Evolutionary conservation across 176 grass and related monocot genomes (phyloP).

Genomic region (Sorghum bicolor): Sorghum_bicolor_NCBIv3 NC_012872.2:66610001-66610500

Average conservation of each 20-base stretch:
- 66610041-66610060: background rate
- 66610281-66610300: slow-evolving; percentile 79
- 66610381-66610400: background rate
- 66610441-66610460: background rate
- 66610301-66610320: slow-evolving; percentile 12
- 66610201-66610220: slow-evolving; percentile 46
- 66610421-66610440: background rate
- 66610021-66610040: slow-evolving; percentile 27
- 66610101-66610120: slow-evolving; percentile 22
- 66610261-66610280: slow-evolving; percentile 91
- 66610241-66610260: slow-evolving; percentile 78
- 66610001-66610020: slow-evolving; percentile 3
- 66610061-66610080: background rate
- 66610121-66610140: background rate
- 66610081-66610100: background rate
- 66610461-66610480: background rate
- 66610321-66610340: background rate
- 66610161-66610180: slow-evolving; percentile 21
- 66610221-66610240: slow-evolving; percentile 65
- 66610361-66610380: background rate
- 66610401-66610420: background rate
- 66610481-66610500: background rate
- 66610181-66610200: slow-evolving; percentile 37
- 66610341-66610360: background rate
- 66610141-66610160: background rate